phyloP scores from a whole-genome alignment of 1,284 basidiomycete genomes.

The Stygiomarasmius scandens region DNA sequence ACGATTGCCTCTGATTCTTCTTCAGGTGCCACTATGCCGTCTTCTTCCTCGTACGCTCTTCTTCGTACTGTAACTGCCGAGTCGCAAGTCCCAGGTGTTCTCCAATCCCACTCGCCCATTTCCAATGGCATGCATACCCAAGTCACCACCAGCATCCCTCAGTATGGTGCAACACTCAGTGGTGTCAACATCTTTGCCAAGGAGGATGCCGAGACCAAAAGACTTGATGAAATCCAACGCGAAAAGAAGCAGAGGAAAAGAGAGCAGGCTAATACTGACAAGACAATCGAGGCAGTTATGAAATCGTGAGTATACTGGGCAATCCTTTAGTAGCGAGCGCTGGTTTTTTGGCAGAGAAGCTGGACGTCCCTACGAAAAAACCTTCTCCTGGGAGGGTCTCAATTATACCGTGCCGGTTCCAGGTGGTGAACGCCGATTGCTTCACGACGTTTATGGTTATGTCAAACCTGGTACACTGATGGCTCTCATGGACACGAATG shows the following conservation, averaged over 20 bases:
- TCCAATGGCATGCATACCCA: neutral
- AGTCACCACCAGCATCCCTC: conserved; percentile 16
- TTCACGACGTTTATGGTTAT: conserved; percentile 88
- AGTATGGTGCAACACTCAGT: conserved; percentile 48
- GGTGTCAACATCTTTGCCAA: conserved; percentile 71
- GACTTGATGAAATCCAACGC: conserved; percentile 61
- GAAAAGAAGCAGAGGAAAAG: conserved; percentile 47
- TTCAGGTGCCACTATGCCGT: neutral
- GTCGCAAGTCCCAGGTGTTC: neutral
- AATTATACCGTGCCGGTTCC: conserved; percentile 78
- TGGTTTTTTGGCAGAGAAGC: conserved; percentile 14
- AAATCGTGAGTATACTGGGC: neutral
- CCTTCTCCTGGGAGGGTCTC: conserved; percentile 72
- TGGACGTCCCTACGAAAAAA: conserved; percentile 41
- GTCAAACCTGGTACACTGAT: conserved; percentile 87
- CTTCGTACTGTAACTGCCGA: neutral
- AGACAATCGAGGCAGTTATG: conserved; percentile 26
- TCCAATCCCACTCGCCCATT: neutral
- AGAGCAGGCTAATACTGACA: conserved; percentile 19
- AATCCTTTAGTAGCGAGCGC: too few species aligned
- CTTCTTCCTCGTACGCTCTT: neutral
- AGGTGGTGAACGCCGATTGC: conserved; percentile 67
- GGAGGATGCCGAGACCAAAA: conserved; percentile 69
- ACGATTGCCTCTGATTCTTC: neutral
- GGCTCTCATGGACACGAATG: conserved; percentile 80